Evolutionary conservation across 371 early-diverging fungal genomes (phyloP).

Genomic region (Rhizopus stolonifer): DNA sequence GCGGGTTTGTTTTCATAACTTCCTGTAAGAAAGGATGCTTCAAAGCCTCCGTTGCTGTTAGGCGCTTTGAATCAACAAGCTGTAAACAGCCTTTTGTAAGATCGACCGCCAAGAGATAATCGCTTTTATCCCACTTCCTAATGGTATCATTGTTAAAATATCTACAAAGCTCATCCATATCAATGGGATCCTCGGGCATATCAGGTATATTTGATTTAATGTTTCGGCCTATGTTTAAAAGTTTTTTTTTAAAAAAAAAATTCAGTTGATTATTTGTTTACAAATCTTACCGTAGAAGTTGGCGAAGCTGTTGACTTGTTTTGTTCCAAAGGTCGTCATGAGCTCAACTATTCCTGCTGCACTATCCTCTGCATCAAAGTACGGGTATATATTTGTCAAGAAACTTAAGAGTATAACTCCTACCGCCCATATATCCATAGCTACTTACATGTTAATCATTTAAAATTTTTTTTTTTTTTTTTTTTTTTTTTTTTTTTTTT

Average conservation of each 20-base stretch:
- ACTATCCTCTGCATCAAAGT: slow-evolving; percentile 87
- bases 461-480: slow-evolving; percentile 1
- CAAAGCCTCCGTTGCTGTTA: slow-evolving; percentile 63
- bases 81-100: slow-evolving; percentile 46
- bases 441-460: slow-evolving; percentile 19
- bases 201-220: slow-evolving; percentile 58
- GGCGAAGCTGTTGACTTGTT: slow-evolving; percentile 73
- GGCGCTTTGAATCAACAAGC: slow-evolving; percentile 47
- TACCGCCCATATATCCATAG: slow-evolving; percentile 92
- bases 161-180: slow-evolving; percentile 4
- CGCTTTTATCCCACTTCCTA: slow-evolving; percentile 25
- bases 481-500: not conserved
- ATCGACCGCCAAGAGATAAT: slow-evolving; percentile 39
- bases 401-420: slow-evolving; percentile 88
- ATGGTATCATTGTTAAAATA: slow-evolving; percentile 4
- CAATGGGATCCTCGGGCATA: slow-evolving; percentile 44
- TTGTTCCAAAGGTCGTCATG: slow-evolving; percentile 79
- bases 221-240: slow-evolving; percentile 32
- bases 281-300: slow-evolving; percentile 43
- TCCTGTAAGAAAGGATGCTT: slow-evolving; percentile 50
- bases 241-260: not conserved
- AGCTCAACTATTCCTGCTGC: slow-evolving; percentile 87
- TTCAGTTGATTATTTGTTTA: not conserved
- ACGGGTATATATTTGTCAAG: slow-evolving; percentile 84
- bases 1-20: not conserved